Percentiles rank a stretch among this genome's conserved stretches.
Evolutionary conservation across 805 yeast genomes (phyloP).

Genomic region (Cyberlindnera meyerae): DNA sequence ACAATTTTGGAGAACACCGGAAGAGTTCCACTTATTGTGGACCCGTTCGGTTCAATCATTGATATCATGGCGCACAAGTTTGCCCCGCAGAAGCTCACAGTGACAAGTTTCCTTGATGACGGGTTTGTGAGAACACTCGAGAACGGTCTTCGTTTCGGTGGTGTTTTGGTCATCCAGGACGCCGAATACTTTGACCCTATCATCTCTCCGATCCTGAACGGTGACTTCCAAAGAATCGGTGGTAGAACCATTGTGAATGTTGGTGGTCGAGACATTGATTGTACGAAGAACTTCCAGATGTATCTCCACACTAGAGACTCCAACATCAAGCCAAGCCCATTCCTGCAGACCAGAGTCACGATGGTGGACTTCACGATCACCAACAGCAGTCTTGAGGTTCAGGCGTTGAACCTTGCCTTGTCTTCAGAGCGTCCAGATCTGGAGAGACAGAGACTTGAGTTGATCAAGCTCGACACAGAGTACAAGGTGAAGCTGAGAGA

Average conservation of each 20-base stretch:
- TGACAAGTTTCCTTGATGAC: constrained; percentile 69
- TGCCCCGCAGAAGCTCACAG: constrained; percentile 35
- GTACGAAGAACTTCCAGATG: constrained; percentile 57
- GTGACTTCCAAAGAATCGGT: constrained; percentile 60
- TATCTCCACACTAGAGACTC: constrained; percentile 60
- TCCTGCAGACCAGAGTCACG: constrained; percentile 57
- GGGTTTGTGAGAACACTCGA: constrained; percentile 66
- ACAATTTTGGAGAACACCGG: constrained; percentile 39
- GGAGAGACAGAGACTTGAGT: constrained; percentile 49
- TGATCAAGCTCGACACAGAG: constrained; percentile 53
- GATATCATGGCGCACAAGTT: constrained; percentile 34
- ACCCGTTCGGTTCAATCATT: constrained; percentile 54
- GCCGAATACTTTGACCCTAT: constrained; percentile 80
- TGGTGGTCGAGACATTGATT: constrained; percentile 62
- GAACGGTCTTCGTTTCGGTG: constrained; percentile 82
- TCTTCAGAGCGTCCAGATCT: constrained; percentile 59
- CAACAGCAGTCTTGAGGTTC: constrained; percentile 56
- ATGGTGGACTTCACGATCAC: constrained; percentile 73
- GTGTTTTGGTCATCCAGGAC: constrained; percentile 63
- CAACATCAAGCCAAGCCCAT: constrained; percentile 40
- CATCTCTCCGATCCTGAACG: constrained; percentile 53
- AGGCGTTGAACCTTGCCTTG: constrained; percentile 55
- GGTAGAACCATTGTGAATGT: constrained; percentile 60
- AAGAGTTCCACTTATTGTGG: constrained; percentile 58
- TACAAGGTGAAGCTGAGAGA: constrained; percentile 48